phyloP scores from a whole-genome alignment of 768 basidiomycete genomes.

The Lactarius quietus region DNA sequence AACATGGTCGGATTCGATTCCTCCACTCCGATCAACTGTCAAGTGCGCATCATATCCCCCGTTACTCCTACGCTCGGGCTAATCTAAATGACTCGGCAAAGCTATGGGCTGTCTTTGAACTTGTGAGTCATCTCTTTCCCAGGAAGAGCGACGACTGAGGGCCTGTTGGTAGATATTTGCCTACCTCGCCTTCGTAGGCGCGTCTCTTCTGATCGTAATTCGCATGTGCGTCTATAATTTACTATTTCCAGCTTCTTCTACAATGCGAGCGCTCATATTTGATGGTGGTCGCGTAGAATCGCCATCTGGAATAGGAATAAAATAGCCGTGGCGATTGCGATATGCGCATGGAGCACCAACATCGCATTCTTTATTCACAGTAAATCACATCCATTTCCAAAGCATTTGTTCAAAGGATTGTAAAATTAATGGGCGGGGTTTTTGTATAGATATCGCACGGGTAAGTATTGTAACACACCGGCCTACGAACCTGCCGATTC shows the following conservation, averaged over 20 bases:
- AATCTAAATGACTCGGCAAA: background rate
- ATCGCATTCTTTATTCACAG: slow-evolving; percentile 4
- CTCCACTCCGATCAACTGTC: slow-evolving; percentile 6
- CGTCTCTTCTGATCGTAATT: slow-evolving; percentile 10
- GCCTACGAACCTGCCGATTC: too few species aligned
- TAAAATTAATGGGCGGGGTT: too few species aligned
- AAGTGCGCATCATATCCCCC: background rate
- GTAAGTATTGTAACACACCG: background rate
- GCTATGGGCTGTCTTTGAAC: background rate
- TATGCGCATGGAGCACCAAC: slow-evolving; percentile 1
- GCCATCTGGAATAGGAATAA: slow-evolving; percentile 11
- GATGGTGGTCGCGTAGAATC: background rate
- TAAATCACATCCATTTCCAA: background rate
- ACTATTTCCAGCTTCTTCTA: background rate
- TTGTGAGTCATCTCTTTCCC: background rate
- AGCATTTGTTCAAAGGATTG: too few species aligned
- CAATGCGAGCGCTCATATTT: background rate
- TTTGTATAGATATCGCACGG: background rate
- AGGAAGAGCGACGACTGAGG: too few species aligned
- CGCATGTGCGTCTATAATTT: slow-evolving; percentile 10
- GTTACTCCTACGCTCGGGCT: background rate
- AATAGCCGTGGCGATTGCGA: background rate
- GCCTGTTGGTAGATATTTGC: background rate
- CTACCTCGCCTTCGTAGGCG: background rate
- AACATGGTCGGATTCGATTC: slow-evolving; percentile 2